Base-by-base conservation (phyloP, 1,284 basidiomycete genomes). In the Abortiporus biennis region DNA sequence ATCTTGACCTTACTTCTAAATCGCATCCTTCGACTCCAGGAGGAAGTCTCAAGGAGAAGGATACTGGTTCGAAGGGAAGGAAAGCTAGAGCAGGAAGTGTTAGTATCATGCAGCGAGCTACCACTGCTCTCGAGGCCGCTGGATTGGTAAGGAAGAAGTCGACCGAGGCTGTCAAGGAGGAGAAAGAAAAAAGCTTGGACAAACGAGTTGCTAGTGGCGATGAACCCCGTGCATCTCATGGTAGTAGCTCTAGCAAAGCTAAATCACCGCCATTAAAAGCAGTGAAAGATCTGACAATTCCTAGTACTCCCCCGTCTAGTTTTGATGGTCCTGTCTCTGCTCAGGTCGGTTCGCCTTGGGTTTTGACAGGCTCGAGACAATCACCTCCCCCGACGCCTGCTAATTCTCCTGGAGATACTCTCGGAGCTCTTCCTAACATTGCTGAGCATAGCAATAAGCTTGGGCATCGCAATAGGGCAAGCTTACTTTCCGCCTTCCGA, bases 71-170 rank as follows among this genome's bases (percentile, higher is more conserved):
- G 8, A 85, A 79, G 50, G 67, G 69, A 12, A 69, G 70, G 41
- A 92, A 92, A 56, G 66, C 61, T 22, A 72, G 91, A 5, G 80
- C 87, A 1, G 85, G 87, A 4, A 93, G 91, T 44, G 85, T 95
- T 42, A 93, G 85, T 56, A 94, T 96, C 61, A 86, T 96, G 70
- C 92, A 95, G 53, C 79, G 92, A 4, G 92, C 91, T 0, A 93
- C 91, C 0, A 93, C 90, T 0, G 91, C 92, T 3, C 69, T 87
- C 16, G 86, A 88, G 52, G 85, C 84, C 4, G 83, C 84, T 4
- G 85, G 85, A 1, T 64, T 92, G 6, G 85, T 89, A 34, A 67
- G 81, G 46, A 92, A 92, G 64, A 90, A 85, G 63, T 86, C 82
- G 2, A 63, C 74, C 0, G 88, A 91, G 55, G 80, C 65, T 3